Conservation (phyloP, 306 rosid genomes). For the Glycyrrhiza uralensis region DNA sequence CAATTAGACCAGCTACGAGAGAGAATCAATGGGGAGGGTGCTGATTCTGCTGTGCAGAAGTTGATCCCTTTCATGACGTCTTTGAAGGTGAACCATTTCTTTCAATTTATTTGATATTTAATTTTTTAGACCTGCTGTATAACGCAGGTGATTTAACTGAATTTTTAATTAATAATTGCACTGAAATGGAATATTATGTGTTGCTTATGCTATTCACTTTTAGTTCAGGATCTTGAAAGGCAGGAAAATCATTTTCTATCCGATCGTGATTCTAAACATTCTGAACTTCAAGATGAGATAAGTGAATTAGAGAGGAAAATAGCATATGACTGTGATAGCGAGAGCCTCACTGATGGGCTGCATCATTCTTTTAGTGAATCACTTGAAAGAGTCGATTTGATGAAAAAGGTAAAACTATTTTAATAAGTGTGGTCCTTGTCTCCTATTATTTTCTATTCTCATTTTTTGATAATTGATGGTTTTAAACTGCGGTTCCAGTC, state of each 20-base stretch:
- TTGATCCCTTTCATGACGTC: constrained; percentile 41
- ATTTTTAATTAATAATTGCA: not conserved
- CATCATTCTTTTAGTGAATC: constrained; percentile 42
- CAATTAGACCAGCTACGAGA: constrained; percentile 46
- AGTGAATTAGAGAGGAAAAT: constrained; percentile 54
- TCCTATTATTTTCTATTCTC: not conserved
- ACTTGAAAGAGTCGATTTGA: constrained; percentile 47
- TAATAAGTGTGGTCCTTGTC: not conserved
- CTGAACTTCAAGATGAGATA: constrained; percentile 49
- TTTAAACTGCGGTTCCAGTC: not conserved
- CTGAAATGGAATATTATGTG: not conserved
- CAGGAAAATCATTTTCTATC: constrained; percentile 49
- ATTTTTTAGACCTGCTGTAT: not conserved
- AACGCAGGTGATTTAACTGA: not conserved
- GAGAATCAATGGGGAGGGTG: constrained; percentile 49
- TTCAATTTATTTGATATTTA: not conserved
- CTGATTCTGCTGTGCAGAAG: constrained; percentile 45
- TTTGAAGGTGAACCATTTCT: constrained; percentile 53
- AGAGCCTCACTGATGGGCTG: constrained; percentile 42
- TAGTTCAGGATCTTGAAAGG: constrained; percentile 62
- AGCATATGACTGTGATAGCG: constrained; percentile 36
- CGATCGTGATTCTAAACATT: constrained; percentile 33
- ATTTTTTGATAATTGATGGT: not conserved
- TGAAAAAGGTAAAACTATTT: constrained; percentile 56
- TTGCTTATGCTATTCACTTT: constrained; percentile 19